These are phyloP conservation scores for Liriodendron chinense DNA, from an alignment of 164 flowering plant species.

Conservation along the genomic window DNA sequence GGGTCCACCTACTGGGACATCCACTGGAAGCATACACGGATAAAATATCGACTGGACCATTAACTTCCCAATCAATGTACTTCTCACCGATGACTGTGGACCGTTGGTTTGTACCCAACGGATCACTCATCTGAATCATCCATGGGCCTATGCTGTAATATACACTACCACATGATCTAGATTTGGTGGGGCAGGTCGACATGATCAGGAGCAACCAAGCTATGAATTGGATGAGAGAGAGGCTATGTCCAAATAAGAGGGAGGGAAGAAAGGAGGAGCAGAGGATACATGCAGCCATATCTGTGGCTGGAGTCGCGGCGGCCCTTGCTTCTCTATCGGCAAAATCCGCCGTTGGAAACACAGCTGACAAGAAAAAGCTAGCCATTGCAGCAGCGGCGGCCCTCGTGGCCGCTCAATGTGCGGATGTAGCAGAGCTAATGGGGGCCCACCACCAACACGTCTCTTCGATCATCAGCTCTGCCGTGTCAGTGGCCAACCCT, in stretches of 20 bases:
- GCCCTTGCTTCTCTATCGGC: slow-evolving; percentile 4
- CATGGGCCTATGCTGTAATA: no score
- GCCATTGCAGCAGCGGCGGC: slow-evolving; percentile 8
- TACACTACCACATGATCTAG: no score
- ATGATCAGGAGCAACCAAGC: neutral
- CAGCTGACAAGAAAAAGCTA: slow-evolving; percentile 4
- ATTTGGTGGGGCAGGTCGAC: neutral
- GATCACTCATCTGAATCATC: no score
- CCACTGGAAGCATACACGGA: no score
- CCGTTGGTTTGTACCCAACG: no score
- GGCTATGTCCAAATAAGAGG: neutral
- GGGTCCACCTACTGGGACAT: no score
- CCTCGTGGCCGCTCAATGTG: slow-evolving; percentile 9
- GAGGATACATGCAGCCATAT: slow-evolving; percentile 9
- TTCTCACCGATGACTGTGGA: no score
- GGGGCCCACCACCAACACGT: slow-evolving; percentile 3
- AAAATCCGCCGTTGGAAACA: slow-evolving; percentile 1
- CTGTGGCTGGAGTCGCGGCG: slow-evolving; percentile 10
- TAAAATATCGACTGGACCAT: no score
- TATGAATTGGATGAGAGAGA: slow-evolving; percentile 1
- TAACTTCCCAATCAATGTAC: no score
- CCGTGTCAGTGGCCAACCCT: neutral
- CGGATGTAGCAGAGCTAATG: slow-evolving; percentile 8
- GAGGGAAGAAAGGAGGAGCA: slow-evolving; percentile 6
- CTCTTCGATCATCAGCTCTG: slow-evolving; percentile 1